Conservation (phyloP, 2,329 filamentous ascomycete genomes). For the Cercospora zeae-maydis region DNA sequence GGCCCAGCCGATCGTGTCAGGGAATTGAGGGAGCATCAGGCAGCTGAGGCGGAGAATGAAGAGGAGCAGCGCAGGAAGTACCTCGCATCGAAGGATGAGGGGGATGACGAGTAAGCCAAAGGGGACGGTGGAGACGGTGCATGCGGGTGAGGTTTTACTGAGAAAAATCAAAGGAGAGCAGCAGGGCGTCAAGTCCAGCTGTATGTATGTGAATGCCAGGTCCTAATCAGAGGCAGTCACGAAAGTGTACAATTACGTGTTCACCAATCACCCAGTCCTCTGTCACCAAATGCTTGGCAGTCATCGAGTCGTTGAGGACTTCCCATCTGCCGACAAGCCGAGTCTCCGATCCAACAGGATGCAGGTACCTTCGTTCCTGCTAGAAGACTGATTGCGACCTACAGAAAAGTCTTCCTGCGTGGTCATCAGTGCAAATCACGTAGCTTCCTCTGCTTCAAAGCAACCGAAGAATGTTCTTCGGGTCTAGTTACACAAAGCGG, state of each 20-base stretch:
- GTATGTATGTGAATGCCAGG: neutral
- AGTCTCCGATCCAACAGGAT: neutral
- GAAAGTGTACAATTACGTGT: neutral
- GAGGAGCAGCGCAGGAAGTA: slow-evolving; percentile 33
- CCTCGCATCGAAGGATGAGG: slow-evolving; percentile 31
- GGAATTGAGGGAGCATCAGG: slow-evolving; percentile 44
- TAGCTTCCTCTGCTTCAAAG: no score
- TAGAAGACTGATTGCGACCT: no score
- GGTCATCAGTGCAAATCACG: no score
- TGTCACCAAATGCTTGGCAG: neutral
- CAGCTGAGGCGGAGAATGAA: slow-evolving; percentile 31
- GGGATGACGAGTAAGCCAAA: slow-evolving; percentile 27
- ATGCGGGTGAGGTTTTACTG: neutral
- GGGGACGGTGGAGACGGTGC: neutral
- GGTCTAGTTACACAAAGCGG: neutral
- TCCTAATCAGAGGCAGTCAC: neutral
- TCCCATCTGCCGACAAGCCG: neutral
- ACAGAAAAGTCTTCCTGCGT: no score
- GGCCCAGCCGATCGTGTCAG: slow-evolving; percentile 48
- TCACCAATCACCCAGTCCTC: neutral
- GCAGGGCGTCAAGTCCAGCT: neutral
- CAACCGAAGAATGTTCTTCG: no score
- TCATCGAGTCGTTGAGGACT: neutral
- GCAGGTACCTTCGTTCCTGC: no score
- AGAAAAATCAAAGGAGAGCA: neutral